Percentiles rank a stretch among this genome's conserved stretches.
Conservation (phyloP, 23 red algal species). For the Gracilaria vermiculophylla region DNA sequence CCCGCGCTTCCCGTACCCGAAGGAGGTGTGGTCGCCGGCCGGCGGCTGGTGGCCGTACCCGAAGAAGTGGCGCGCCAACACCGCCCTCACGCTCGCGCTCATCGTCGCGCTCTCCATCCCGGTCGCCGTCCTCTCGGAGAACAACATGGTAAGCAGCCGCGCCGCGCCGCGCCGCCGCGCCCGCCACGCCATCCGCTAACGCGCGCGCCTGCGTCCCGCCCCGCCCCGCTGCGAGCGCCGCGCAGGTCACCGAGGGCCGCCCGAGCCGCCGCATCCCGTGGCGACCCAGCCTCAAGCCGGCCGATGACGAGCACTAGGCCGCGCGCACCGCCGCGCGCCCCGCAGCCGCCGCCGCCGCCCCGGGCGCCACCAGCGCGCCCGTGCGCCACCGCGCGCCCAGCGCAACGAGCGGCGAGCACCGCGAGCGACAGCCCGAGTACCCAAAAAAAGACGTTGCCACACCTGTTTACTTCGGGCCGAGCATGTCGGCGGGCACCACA, state of each 20-base stretch:
- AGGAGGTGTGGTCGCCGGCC: constrained; percentile 84
- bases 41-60: constrained; percentile 87
- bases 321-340: background rate
- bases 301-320: background rate
- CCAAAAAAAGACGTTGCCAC: too few species aligned
- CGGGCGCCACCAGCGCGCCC: too few species aligned
- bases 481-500: constrained; percentile 94
- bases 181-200: too few species aligned
- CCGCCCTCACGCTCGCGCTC: constrained; percentile 53
- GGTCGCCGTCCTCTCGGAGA: constrained; percentile 57
- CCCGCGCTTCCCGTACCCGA: constrained; percentile 69
- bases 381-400: too few species aligned
- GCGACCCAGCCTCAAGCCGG: constrained; percentile 37
- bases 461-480: constrained; percentile 69
- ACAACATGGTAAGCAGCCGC: constrained; percentile 26
- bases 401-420: too few species aligned
- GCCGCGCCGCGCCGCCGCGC: too few species aligned
- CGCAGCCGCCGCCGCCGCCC: too few species aligned
- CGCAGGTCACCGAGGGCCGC: background rate
- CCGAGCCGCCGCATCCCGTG: constrained; percentile 52
- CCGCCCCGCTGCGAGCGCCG: too few species aligned
- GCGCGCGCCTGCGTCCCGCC: too few species aligned
- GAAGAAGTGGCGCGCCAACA: constrained; percentile 67
- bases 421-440: too few species aligned
- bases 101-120: constrained; percentile 42